Evolutionary conservation across 1,139 yeast genomes (phyloP), one percentile per base, ranked within the genome.

Genomic region (Taphrina sp.): DNA sequence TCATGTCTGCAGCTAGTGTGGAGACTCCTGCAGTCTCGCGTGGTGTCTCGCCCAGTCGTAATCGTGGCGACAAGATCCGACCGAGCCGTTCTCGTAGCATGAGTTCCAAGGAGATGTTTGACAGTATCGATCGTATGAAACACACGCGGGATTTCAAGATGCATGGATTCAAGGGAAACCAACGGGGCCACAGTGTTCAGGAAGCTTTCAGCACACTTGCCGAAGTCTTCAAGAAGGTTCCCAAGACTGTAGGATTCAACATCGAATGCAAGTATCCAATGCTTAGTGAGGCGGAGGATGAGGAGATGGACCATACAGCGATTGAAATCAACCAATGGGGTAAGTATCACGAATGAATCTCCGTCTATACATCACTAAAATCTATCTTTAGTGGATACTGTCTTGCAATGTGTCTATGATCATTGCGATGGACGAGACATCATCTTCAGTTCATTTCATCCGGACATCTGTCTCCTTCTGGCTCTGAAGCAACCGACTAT

Each of bases 261-360:
- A 88, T 92, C 61, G 98, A 92, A 69, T 81, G 95, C 70, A 92
- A 64, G 44, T 92, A 89, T 67, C 97, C 98, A 2, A 87, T 92
- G 95, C 76, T 88, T 58, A 95, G 88, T 68, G 97, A 92, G 71
- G 92, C 95, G 0, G 87, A 89, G 68, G 75, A 74, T 5, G 97
- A 92, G 67, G 88, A 85, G 61, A 84, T 90, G 82, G 95, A 95
- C 24, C 85, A 85, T 61, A 75, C 86, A 61, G 90, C 86, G 2
- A 78, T 85, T 59, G 96, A 90, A 64, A 75, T 89, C 72, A 92
- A 92, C 68, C 78, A 78, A 64, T 92, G 92, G 80, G 37, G 37
- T 34, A 34, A 34, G 37, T 85, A n/a, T n/a, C n/a, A n/a, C n/a
- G n/a, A n/a, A n/a, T n/a, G n/a, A n/a, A n/a, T n/a, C n/a, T n/a